Evolutionary conservation across 2,329 filamentous ascomycete genomes (phyloP).

Genomic region (Scedosporium apiospermum): DNA sequence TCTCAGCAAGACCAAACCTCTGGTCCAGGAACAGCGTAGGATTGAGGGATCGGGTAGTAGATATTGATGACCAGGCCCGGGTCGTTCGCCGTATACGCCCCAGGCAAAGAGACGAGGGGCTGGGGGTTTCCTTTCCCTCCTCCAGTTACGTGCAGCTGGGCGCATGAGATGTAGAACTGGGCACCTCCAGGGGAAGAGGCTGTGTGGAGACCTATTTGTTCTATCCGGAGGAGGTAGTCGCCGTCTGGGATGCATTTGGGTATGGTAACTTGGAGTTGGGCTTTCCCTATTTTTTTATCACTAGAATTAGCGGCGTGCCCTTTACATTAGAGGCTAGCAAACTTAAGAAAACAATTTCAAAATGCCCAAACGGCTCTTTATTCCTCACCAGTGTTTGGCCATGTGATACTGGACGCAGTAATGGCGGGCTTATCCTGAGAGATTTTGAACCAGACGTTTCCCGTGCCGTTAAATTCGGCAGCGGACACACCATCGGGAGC

Average conservation of each 20-base stretch:
- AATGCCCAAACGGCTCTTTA: no score
- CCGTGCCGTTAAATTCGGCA: conserved; percentile 21
- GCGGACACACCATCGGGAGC: conserved; percentile 22
- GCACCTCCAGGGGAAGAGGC: conserved; percentile 30
- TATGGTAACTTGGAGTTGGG: conserved; percentile 28
- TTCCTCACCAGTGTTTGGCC: conserved; percentile 6
- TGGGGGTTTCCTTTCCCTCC: conserved; percentile 28
- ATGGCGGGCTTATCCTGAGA: conserved; percentile 15
- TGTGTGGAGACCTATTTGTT: conserved; percentile 37
- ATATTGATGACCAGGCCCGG: conserved; percentile 30
- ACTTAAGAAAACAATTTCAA: not conserved
- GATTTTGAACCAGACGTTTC: conserved; percentile 28
- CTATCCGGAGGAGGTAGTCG: conserved; percentile 38
- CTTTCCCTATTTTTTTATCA: conserved; percentile 13
- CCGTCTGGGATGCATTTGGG: conserved; percentile 32
- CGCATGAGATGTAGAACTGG: conserved; percentile 35
- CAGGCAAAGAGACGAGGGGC: conserved; percentile 25
- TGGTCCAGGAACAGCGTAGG: conserved; percentile 15
- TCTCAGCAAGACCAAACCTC: conserved; percentile 1
- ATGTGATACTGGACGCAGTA: conserved; percentile 5
- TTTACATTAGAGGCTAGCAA: not conserved
- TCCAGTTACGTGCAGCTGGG: conserved; percentile 27
- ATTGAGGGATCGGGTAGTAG: conserved; percentile 28
- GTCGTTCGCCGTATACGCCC: conserved; percentile 26
- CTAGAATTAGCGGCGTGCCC: no score